Base-by-base conservation (phyloP, 1,284 basidiomycete species). In the Cutaneotrichosporon sp. region DNA sequence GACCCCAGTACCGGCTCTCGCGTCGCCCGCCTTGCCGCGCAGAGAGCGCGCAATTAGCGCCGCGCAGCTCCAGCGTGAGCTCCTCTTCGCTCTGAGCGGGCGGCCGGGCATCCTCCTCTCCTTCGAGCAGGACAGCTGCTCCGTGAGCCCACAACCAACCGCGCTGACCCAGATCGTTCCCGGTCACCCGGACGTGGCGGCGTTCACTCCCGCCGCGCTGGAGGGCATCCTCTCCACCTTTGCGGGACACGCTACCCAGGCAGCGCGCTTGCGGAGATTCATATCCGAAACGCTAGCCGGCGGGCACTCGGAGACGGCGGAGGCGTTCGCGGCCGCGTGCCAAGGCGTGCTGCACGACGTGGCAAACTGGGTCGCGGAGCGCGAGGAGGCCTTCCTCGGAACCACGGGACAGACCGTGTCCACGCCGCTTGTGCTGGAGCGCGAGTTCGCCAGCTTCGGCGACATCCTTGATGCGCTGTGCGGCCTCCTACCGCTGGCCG, bases 261-360 rank as follows among this genome's bases (percentile, higher is more conserved):
- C 88, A 1, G 83, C 85, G 45, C 84, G 83, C 55, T 81, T 92
- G 8, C 85, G 89, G 45, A 80, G 78, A 38, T 91, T 91, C 74
- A 79, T 84, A 27, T 66, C 73, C 1, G 76, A 81, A 16, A 81
- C 63, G 60, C 64, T 29, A n/a, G n/a, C 55, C 4, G 70, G 56
- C 11, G 33, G 49, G 47, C 71, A 58, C 13, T 86, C 85, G 2
- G 85, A 84, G 45, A 92, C 90, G 0, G 78, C 88, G 14, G 89
- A 92, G 72, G 91, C 92, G 0, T 92, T 92, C 72, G 85, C 88
- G 0, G 89, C 90, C 61, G 89, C 89, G 0, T 79, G 91, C 49
- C 86, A 87, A 52, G 64, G 75, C 9, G 84, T 89, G 58, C 75
- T 92, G 4, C 81, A 81, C 18, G 66, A 68, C 0, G 85, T 91